These are phyloP conservation scores for Penicillium alfredii DNA, from an alignment of 495 filamentous ascomycete genomes.

Conservation along the genomic window DNA sequence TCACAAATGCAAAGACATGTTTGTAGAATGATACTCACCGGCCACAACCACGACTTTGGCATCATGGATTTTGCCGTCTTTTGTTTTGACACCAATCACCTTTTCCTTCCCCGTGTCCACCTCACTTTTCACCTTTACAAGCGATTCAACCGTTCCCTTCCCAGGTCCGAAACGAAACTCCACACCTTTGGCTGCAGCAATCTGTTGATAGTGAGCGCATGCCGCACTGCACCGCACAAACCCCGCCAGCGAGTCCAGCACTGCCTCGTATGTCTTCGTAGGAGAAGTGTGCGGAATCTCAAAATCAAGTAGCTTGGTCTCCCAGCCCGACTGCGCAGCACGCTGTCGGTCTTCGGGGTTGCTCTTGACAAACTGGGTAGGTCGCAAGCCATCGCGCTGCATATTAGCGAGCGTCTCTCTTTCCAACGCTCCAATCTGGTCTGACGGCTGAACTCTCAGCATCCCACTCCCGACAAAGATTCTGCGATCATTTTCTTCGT, in stretches of 20 bases:
- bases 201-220: conserved; percentile 12
- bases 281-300: conserved; percentile 7
- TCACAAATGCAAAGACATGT: background rate
- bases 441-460: conserved; percentile 12
- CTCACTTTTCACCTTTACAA: conserved; percentile 6
- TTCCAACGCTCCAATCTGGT: conserved; percentile 5
- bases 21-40: conserved; percentile 8
- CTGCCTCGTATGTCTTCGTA: conserved; percentile 6
- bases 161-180: conserved; percentile 10
- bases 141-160: conserved; percentile 6
- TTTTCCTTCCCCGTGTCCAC: conserved; percentile 14
- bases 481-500: background rate
- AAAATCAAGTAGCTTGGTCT: conserved; percentile 12
- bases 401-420: conserved; percentile 13
- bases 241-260: conserved; percentile 12
- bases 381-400: conserved; percentile 13
- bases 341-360: conserved; percentile 9
- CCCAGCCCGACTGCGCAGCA: conserved; percentile 9
- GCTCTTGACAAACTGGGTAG: conserved; percentile 15
- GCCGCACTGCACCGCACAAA: conserved; percentile 16
- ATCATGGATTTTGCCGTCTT: conserved; percentile 6
- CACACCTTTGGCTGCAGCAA: conserved; percentile 10
- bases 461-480: conserved; percentile 14
- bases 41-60: conserved; percentile 13
- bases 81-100: conserved; percentile 6